phyloP scores from a whole-genome alignment of 352 stramenopile genomes.

The Blastocystis sp. region DNA sequence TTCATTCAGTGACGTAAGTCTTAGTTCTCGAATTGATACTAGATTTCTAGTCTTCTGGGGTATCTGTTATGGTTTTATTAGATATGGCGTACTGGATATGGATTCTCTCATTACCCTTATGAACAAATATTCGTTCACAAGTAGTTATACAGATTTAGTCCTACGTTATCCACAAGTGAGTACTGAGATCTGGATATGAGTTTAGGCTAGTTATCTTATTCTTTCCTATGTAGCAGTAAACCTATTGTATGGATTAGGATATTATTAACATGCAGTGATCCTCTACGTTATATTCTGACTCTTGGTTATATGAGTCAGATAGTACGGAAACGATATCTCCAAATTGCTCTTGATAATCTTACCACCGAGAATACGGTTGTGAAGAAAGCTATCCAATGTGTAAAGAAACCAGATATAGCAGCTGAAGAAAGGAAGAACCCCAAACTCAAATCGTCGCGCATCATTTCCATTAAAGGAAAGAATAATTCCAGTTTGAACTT shows the following conservation, averaged over 20 bases:
- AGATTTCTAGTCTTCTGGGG: constrained; percentile 36
- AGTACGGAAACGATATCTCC: not conserved
- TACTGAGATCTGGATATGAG: not conserved
- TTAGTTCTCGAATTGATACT: not conserved
- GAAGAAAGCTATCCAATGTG: constrained; percentile 7
- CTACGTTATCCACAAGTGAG: constrained; percentile 9
- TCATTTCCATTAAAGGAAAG: constrained; percentile 58
- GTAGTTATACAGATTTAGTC: not conserved
- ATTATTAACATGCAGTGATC: not conserved
- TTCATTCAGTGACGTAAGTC: not conserved
- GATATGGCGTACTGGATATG: constrained; percentile 28
- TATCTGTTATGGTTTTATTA: constrained; percentile 3
- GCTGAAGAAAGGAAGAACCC: constrained; percentile 30
- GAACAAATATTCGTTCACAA: not conserved
- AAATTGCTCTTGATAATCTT: constrained; percentile 33
- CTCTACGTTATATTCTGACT: constrained; percentile 41
- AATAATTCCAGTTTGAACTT: constrained; percentile 48
- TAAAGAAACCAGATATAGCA: not conserved
- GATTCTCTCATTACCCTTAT: constrained; percentile 29
- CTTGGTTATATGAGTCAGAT: constrained; percentile 20
- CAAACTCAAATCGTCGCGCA: constrained; percentile 37
- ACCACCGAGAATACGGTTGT: not conserved
- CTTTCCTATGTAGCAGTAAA: constrained; percentile 8
- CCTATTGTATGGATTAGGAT: not conserved
- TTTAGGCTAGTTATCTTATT: constrained; percentile 54